Evolutionary conservation across 768 basidiomycete species (phyloP).

Genomic region (Termitomyces sp.): DNA sequence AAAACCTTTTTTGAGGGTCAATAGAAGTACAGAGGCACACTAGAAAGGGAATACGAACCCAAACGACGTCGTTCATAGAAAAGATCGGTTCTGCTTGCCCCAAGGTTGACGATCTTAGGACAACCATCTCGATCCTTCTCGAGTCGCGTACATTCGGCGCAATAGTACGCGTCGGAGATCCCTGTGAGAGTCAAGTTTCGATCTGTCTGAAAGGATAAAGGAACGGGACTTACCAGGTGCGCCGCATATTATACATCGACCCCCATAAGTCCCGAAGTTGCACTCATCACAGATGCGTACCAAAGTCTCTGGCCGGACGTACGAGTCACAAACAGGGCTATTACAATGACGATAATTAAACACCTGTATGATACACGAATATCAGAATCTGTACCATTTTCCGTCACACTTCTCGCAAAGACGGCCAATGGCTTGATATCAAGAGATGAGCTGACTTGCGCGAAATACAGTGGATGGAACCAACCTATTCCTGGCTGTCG

Average conservation of each 20-base stretch:
- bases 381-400: slow-evolving; percentile 71
- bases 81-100: slow-evolving; percentile 86
- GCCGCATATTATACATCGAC: slow-evolving; percentile 96
- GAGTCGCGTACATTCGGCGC: slow-evolving; percentile 92
- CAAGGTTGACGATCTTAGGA: slow-evolving; percentile 97
- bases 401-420: slow-evolving; percentile 99
- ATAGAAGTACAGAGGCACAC: not conserved
- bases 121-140: slow-evolving; percentile 99
- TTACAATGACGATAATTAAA: not conserved
- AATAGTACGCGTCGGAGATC: slow-evolving; percentile 99
- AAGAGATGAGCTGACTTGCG: slow-evolving; percentile 1
- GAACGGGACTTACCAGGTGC: slow-evolving; percentile 65
- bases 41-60: slow-evolving; percentile 38
- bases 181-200: slow-evolving; percentile 39
- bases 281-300: slow-evolving; percentile 99
- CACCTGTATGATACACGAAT: not conserved
- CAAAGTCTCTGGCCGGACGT: slow-evolving; percentile 96
- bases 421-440: slow-evolving; percentile 80
- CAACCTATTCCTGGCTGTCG: slow-evolving; percentile 95
- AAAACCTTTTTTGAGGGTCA: slow-evolving; percentile 43
- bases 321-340: slow-evolving; percentile 98
- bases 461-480: slow-evolving; percentile 18
- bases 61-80: slow-evolving; percentile 89
- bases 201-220: not conserved
- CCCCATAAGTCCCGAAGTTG: slow-evolving; percentile 97